Base-by-base conservation (phyloP, 2,329 filamentous ascomycete species). In the Myriosclerotinia curreyana region DNA sequence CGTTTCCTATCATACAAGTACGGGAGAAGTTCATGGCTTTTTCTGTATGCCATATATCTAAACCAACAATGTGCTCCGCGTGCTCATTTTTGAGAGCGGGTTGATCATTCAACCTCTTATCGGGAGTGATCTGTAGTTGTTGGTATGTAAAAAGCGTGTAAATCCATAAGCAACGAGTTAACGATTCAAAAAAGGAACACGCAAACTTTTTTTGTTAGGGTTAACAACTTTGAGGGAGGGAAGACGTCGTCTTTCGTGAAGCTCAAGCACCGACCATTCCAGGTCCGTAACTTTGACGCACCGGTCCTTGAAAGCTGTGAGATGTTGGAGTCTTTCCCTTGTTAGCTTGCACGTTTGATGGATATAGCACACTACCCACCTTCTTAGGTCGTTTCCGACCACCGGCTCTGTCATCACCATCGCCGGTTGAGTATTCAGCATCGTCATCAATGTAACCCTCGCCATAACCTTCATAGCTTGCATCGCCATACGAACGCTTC, bases 401-500 rank as follows among this genome's bases (percentile, higher is more conserved):
- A 51, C 76, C 74, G 66, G 76, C 76, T 70, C 77, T 77, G 63
- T 88, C 86, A 70, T 90, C 88, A 69, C 86, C 86, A 69, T 90
- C 89, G 65, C 86, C 88, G 28, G 88, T 90, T 28, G 87, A 90
- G 72, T 91, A 88, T n/a, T 84, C 85, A 20, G 78, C 79, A 15
- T 83, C 86, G 68, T 91, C 88, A 67, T 92, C 89, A 12, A 82
- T 82, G 69, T 82, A 91, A 42, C 87, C 86, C 69, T 92, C 88
- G 52, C 85, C 83, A 71, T 92, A 92, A 50, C 90, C 89, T 71
- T 89, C 86, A 72, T 84, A 93, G 71, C 87, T 90, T 70, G 81
- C 83, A 68, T 93, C 90, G 48, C 87, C 86, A 73, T 92, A 93
- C 67, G 86, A 84, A 55, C 90, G 83, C 80, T 92, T 92, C 79